These are phyloP conservation scores for Cynanchum wilfordii DNA, from an alignment of 257 asterid genomes.

Conservation along the genomic window DNA sequence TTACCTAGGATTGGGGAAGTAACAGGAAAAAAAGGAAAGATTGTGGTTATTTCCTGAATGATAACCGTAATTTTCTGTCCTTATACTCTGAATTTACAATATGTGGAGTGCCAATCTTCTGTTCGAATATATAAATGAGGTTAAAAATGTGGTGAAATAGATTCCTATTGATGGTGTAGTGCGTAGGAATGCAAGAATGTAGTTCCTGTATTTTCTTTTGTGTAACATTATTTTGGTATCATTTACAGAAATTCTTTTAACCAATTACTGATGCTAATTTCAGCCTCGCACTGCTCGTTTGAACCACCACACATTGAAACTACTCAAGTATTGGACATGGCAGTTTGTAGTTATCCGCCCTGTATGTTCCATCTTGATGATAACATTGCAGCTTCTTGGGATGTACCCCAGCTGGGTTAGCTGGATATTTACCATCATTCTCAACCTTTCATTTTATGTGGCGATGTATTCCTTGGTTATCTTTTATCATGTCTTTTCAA, in stretches of 20 bases:
- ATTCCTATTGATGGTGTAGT: not conserved
- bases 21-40: not conserved
- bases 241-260: constrained; percentile 7
- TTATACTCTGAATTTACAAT: not conserved
- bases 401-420: constrained; percentile 79
- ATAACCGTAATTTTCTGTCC: not conserved
- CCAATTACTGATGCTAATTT: constrained; percentile 21
- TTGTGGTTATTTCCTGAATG: not conserved
- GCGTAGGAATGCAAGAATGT: not conserved
- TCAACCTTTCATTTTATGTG: constrained; percentile 59
- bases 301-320: constrained; percentile 58
- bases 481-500: constrained; percentile 78
- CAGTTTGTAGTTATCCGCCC: constrained; percentile 89
- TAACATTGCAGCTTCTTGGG: constrained; percentile 55
- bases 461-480: constrained; percentile 83
- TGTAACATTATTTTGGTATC: not conserved
- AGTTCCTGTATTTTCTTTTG: not conserved
- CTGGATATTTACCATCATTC: constrained; percentile 68
- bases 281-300: constrained; percentile 68
- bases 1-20: not conserved
- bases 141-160: not conserved
- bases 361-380: constrained; percentile 66
- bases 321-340: constrained; percentile 81
- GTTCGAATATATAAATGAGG: not conserved
- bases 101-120: not conserved